These are phyloP conservation scores for Royoungia palumana DNA, from an alignment of 768 basidiomycete genomes.

Conservation along the genomic window DNA sequence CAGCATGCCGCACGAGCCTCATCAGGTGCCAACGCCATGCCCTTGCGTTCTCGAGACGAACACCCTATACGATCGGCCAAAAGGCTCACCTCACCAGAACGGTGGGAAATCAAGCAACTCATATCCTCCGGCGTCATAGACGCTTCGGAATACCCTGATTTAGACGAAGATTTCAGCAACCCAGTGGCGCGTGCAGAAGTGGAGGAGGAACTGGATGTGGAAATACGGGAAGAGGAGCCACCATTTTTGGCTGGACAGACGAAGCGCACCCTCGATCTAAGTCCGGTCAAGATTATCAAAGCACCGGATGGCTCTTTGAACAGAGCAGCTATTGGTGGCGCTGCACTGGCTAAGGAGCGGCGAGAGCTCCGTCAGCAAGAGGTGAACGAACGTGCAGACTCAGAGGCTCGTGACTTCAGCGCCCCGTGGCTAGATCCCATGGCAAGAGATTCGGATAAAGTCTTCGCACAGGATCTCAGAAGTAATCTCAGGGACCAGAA, in stretches of 20 bases:
- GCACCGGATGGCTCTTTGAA: conserved; percentile 98
- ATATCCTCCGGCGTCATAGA: conserved; percentile 92
- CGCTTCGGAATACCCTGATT: conserved; percentile 90
- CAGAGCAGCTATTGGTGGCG: conserved; percentile 90
- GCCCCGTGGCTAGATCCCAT: conserved; percentile 99
- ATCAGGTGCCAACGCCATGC: conserved; percentile 85
- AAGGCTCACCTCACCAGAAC: conserved; percentile 90
- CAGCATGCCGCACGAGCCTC: conserved; percentile 56
- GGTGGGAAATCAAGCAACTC: conserved; percentile 99
- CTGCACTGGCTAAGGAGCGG: conserved; percentile 91
- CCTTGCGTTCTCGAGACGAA: conserved; percentile 56
- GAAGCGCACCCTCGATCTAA: conserved; percentile 90
- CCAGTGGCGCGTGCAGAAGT: conserved; percentile 78
- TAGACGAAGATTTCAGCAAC: conserved; percentile 82
- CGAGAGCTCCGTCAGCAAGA: conserved; percentile 93
- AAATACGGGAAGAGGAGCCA: conserved; percentile 95
- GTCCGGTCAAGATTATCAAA: conserved; percentile 97
- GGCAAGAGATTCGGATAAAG: conserved; percentile 79
- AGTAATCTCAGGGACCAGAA: conserved; percentile 80
- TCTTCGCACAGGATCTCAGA: conserved; percentile 92
- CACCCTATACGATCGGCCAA: conserved; percentile 72
- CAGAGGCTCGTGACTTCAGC: conserved; percentile 90
- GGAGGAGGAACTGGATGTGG: conserved; percentile 96
- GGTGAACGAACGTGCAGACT: conserved; percentile 89
- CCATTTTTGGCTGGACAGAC: conserved; percentile 96